Conservation (phyloP, 176 grass and related monocot species). For the Carex scoparia region DNA sequence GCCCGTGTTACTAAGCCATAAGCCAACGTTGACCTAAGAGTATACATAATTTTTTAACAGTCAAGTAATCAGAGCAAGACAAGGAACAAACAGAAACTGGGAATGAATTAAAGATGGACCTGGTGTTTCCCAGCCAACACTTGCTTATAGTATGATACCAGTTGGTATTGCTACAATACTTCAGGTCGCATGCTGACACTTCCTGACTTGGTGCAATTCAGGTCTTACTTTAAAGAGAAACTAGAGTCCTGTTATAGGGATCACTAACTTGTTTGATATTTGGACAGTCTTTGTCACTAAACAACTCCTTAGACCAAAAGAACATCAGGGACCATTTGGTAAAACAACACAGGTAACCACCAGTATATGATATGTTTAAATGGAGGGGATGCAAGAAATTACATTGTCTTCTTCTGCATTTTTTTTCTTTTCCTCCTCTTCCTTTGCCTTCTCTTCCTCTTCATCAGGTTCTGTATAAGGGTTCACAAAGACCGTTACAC, state of each 20-base stretch:
- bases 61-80: conserved; percentile 1
- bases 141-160: background rate
- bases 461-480: conserved; percentile 86
- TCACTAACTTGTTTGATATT: background rate
- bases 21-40: conserved; percentile 82
- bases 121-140: background rate
- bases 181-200: background rate
- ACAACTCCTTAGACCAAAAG: background rate
- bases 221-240: no score
- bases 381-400: conserved; percentile 23
- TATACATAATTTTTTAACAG: conserved; percentile 17
- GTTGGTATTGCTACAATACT: background rate
- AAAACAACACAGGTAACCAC: background rate
- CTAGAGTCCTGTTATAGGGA: background rate
- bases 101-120: background rate
- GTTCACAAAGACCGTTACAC: conserved; percentile 70
- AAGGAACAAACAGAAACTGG: background rate
- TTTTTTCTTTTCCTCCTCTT: conserved; percentile 66
- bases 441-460: conserved; percentile 74
- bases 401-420: conserved; percentile 62
- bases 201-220: no score
- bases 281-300: background rate
- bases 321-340: background rate
- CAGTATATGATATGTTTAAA: background rate
- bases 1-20: conserved; percentile 87